Base-by-base conservation (phyloP, 345 rosid species). In the Pistacia integerrima region DNA sequence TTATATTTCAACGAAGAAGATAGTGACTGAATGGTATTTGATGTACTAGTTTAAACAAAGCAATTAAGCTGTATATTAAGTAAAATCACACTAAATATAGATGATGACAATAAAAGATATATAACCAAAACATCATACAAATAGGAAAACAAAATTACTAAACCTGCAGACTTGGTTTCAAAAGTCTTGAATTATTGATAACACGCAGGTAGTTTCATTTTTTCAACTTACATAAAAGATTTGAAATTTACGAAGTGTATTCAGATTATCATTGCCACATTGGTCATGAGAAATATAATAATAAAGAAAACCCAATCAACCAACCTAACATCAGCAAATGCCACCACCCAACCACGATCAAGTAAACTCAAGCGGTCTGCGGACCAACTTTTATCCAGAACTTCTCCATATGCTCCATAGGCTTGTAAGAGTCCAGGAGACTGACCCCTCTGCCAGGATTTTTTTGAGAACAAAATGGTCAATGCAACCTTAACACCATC, bases 241-340 rank as follows among this genome's bases (percentile, higher is more conserved):
- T 41, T 66, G 22, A 41, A 1, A 2, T 9, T 38, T 66, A 20
- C 69, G 3, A 41, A 38, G 33, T 20, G 17, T 14, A 44, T 38
- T 66, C 48, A 49, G 54, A 41, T 9, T 66, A 44, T 41, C 54
- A 44, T 22, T 41, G 48, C 38, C 36, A 70, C 35, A 7, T 28
- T 41, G 38, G 54, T 58, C 65, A 51, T 30, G n/a, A 8, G 66
- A 69, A 67, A 83, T 5, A 78, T 61, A 17, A 58, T 1, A 20
- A 30, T 41, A 10, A 49, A 20, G 8, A 61, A 56, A 22, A 76
- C 3, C 11, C 11, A 70, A 46, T 49, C 11, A 69, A 77, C 93
- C 74, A 22, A 92, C 97, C 98, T 94, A 70, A 91, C 97, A 82
- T 94, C 98, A 80, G 97, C 95, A 78, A 94, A 94, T 46, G 95